phyloP scores from a whole-genome alignment of 2,329 filamentous ascomycete species.

The Epichloe sylvatica region DNA sequence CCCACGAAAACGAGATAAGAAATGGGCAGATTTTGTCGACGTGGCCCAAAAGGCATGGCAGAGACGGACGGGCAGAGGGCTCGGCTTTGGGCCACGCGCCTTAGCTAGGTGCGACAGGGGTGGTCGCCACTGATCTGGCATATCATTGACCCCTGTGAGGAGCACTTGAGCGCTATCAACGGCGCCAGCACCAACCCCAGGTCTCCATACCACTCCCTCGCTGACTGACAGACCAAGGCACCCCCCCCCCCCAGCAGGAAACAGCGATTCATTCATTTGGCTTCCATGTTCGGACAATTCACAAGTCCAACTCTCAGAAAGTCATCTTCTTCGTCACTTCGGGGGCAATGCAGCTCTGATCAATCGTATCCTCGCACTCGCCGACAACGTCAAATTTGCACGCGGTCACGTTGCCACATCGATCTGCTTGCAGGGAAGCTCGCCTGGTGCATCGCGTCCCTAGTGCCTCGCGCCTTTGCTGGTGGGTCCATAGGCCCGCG shows the following conservation, averaged over 20 bases:
- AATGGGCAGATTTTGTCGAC: not conserved
- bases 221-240: not conserved
- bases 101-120: constrained; percentile 3
- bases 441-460: constrained; percentile 1
- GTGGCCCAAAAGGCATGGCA: constrained; percentile 1
- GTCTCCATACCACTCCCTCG: not conserved
- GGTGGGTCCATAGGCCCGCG: constrained; percentile 7
- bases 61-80: not conserved
- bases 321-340: not conserved
- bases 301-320: too few species aligned
- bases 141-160: not conserved
- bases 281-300: too few species aligned
- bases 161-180: constrained; percentile 1
- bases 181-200: constrained; percentile 1
- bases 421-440: constrained; percentile 2
- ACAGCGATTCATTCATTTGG: not conserved
- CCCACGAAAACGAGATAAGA: not conserved
- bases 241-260: not conserved
- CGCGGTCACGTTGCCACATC: constrained; percentile 2
- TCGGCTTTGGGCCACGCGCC: constrained; percentile 3
- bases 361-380: not conserved
- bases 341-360: not conserved
- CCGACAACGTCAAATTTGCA: not conserved
- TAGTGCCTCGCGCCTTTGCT: constrained; percentile 6
- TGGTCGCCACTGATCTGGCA: constrained; percentile 3